phyloP scores from a whole-genome alignment of 257 asterid species.

The Anisodus acutangulus region DNA sequence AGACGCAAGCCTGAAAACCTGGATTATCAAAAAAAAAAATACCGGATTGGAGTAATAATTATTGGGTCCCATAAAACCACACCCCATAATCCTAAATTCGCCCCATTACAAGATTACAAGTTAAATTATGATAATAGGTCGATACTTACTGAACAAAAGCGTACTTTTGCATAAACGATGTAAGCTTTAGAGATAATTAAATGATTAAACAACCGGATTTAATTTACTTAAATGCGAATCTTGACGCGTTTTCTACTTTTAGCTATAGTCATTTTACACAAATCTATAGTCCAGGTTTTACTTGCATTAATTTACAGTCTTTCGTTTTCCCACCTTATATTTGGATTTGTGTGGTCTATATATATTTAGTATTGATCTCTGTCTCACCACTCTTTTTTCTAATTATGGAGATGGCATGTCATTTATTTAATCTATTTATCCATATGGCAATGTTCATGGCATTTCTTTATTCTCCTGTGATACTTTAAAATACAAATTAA shows the following conservation, averaged over 20 bases:
- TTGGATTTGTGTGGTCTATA: background rate
- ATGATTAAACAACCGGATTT: no score
- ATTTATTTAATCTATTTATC: background rate
- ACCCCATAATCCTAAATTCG: no score
- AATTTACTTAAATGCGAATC: background rate
- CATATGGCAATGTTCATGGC: background rate
- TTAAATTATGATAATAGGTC: no score
- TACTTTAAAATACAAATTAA: background rate
- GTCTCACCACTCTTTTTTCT: background rate
- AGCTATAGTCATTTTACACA: background rate
- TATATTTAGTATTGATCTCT: background rate
- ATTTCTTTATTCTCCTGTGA: background rate
- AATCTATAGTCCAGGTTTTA: background rate
- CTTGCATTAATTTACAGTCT: background rate
- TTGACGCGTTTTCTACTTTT: slow-evolving; percentile 10
- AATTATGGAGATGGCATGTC: background rate
- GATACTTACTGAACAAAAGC: no score
- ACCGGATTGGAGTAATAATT: no score
- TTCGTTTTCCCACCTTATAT: background rate
- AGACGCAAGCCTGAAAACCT: no score
- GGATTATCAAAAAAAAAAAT: no score
- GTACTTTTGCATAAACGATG: no score
- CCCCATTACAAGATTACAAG: no score
- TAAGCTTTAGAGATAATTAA: no score
- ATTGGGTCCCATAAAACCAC: no score